Base-by-base conservation (phyloP, 805 yeast species). In the Candida ipomoeae region DNA sequence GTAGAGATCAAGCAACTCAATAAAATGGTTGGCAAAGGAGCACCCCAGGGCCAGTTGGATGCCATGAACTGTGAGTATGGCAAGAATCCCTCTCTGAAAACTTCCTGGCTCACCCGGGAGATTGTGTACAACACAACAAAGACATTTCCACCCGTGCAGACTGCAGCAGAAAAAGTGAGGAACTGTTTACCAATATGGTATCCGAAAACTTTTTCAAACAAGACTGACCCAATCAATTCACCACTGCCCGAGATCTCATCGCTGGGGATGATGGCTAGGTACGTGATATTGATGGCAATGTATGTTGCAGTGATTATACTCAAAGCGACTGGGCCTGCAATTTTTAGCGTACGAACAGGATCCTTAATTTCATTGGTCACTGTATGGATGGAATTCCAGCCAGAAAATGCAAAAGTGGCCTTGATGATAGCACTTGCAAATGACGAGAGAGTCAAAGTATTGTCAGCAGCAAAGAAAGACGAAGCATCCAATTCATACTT, bases 81-180 rank as follows among this genome's bases (percentile, higher is more conserved):
- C 13, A 82, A 59, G 50, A 72, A 79, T 0, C 87, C 87, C 56
- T 82, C 87, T 50, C 85, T 69, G 55, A 83, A 82, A 4, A 79
- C 78, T 62, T 83, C 87, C 60, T 83, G 89, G 54, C 80, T 80
- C 69, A 80, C 78, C 60, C 89, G 70, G 0, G 86, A 80, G 10
- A 80, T 69, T 4, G 82, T 74, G 60, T 82, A 83, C 15, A 81
- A 56, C 1, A 81, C 84, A 10, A 83, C 87, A 62, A 82, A 75
- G 2, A 83, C 78, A 57, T 83, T 83, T 0, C 87, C 85, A 1
- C 79, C 81, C 4, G 87, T 74, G 37, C 83, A 79, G n/a, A 82
- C 50, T 0, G 86, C 85, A 26, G 83, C 78, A 0, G 85, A 72
- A 34, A 80, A 60, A 0, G 87, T 78, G 43, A 83, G 71, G 41